phyloP scores from a whole-genome alignment of 176 grass and related monocot genomes.

The Phoenix dactylifera region DNA sequence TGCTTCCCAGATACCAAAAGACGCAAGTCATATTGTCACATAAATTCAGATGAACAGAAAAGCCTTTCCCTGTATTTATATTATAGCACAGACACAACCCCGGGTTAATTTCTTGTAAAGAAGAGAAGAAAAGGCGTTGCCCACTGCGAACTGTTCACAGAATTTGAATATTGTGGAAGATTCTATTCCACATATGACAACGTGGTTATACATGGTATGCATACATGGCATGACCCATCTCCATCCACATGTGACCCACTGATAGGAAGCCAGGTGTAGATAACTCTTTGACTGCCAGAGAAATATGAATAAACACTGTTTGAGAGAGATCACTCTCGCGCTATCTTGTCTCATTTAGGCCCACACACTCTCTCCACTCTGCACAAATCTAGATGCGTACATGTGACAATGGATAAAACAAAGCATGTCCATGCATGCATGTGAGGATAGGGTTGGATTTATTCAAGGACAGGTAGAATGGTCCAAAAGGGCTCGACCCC shows the following conservation, averaged over 20 bases:
- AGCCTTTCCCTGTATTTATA: too few species aligned
- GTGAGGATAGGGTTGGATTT: constrained; percentile 17
- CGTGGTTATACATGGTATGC: constrained; percentile 54
- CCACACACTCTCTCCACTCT: neutral
- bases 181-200: constrained; percentile 86
- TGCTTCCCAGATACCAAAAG: constrained; percentile 29
- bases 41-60: constrained; percentile 7
- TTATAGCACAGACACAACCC: too few species aligned
- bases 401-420: too few species aligned
- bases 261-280: constrained; percentile 60
- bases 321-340: neutral
- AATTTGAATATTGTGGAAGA: constrained; percentile 85
- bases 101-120: neutral
- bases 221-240: constrained; percentile 78
- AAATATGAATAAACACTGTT: constrained; percentile 7
- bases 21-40: constrained; percentile 32
- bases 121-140: constrained; percentile 1
- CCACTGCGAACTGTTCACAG: constrained; percentile 12
- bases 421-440: constrained; percentile 8
- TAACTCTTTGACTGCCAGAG: constrained; percentile 68
- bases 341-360: too few species aligned
- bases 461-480: too few species aligned
- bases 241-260: constrained; percentile 75
- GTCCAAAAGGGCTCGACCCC: too few species aligned
- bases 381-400: constrained; percentile 9